Evolutionary conservation across 129 eudicot species (phyloP).

Genomic region (Centrapalus pauciflorus): DNA sequence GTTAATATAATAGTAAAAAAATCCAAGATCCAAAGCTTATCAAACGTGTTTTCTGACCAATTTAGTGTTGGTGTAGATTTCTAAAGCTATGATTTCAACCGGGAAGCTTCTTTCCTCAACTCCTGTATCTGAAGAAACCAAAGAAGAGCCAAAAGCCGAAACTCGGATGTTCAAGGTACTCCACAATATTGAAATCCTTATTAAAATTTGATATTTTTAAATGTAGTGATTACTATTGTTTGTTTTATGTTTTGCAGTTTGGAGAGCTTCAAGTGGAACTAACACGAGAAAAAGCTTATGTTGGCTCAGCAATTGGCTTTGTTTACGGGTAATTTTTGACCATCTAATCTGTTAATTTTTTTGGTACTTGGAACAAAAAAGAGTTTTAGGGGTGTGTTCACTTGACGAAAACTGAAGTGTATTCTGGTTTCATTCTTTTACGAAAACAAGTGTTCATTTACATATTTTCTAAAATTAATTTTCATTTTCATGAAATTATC

Average conservation of each 20-base stretch:
- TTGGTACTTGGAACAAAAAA: background rate
- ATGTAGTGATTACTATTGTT: background rate
- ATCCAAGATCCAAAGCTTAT: too few species aligned
- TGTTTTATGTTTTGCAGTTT: constrained; percentile 44
- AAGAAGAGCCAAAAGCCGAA: constrained; percentile 49
- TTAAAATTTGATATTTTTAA: background rate
- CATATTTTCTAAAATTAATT: too few species aligned
- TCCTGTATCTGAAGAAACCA: constrained; percentile 34
- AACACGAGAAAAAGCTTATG: constrained; percentile 71
- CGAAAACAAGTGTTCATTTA: too few species aligned
- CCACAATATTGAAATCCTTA: background rate
- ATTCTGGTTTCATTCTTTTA: too few species aligned
- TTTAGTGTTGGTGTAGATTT: constrained; percentile 52
- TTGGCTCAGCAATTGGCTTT: constrained; percentile 68
- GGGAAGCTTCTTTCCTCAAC: constrained; percentile 66
- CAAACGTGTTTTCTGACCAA: background rate
- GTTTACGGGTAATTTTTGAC: constrained; percentile 51
- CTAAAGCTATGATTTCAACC: constrained; percentile 61
- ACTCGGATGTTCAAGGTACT: constrained; percentile 68
- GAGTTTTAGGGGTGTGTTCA: too few species aligned
- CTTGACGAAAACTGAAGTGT: too few species aligned
- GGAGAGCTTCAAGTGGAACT: constrained; percentile 90
- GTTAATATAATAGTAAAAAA: too few species aligned
- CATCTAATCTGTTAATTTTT: background rate
- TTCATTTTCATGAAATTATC: too few species aligned